Percentiles rank a stretch among this genome's conserved stretches.
Conservation (phyloP, 306 rosid species). For the Abrus precatorius region DNA sequence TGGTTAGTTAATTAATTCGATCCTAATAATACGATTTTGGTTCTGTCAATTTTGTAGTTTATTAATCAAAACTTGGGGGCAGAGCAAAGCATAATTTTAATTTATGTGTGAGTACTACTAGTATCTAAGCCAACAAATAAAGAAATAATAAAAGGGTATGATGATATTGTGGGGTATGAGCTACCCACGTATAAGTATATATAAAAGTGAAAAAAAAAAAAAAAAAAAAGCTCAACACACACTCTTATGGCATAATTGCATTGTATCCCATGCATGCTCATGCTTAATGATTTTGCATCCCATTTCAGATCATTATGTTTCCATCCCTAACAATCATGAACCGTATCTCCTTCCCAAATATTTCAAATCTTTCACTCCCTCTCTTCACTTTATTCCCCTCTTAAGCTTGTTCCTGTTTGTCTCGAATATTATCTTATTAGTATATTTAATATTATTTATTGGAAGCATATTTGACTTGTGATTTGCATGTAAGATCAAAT, state of each 20-base stretch:
- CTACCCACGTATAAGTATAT: conserved; percentile 14
- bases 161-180: conserved; percentile 41
- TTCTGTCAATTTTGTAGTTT: too few species aligned
- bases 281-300: conserved; percentile 79
- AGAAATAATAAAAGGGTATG: conserved; percentile 10
- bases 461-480: not conserved
- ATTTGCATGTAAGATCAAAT: not conserved
- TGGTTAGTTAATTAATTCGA: too few species aligned
- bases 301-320: conserved; percentile 61
- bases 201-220: not conserved
- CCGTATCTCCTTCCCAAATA: conserved; percentile 47
- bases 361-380: conserved; percentile 19
- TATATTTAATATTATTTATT: not conserved
- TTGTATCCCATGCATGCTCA: conserved; percentile 67
- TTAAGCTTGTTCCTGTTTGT: too few species aligned
- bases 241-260: conserved; percentile 71
- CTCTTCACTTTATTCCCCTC: too few species aligned
- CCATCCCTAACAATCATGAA: conserved; percentile 57
- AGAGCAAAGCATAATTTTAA: too few species aligned
- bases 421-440: too few species aligned
- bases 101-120: too few species aligned
- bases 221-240: conserved; percentile 46
- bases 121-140: not conserved
- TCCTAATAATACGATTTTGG: too few species aligned
- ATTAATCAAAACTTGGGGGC: too few species aligned